Percentiles rank a stretch among this genome's conserved stretches.
Evolutionary conservation across 129 eudicot genomes (phyloP).

Genomic region (Daucus carota): DNA sequence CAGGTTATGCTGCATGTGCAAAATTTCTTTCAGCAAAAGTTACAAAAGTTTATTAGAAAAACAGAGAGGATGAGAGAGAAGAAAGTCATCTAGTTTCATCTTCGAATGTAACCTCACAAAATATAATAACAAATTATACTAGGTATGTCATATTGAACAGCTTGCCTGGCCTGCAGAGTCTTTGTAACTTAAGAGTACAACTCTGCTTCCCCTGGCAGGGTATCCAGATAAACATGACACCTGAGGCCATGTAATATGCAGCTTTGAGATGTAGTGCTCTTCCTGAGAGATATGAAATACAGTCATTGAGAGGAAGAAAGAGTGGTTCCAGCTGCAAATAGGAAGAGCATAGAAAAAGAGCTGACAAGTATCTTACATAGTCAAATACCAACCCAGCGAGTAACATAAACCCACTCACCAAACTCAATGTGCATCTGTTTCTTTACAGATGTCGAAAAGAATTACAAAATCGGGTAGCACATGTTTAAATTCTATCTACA

Average conservation of each 20-base stretch:
- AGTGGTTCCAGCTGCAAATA: not conserved
- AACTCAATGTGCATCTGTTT: not conserved
- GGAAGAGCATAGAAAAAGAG: not conserved
- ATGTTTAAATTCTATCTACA: not conserved
- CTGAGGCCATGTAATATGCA: constrained; percentile 84
- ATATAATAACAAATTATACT: not conserved
- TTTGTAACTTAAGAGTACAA: constrained; percentile 54
- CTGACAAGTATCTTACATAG: not conserved
- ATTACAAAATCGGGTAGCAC: not conserved
- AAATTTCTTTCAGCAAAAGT: not conserved
- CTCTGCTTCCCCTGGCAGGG: constrained; percentile 74
- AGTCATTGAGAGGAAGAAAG: not conserved
- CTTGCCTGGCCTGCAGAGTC: constrained; percentile 62
- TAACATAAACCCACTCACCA: not conserved
- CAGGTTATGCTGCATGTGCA: not conserved
- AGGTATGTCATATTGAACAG: constrained; percentile 5
- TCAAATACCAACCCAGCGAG: not conserved
- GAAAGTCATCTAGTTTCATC: too few relatives aligned
- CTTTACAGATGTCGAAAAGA: too few relatives aligned
- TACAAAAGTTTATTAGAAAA: too few relatives aligned
- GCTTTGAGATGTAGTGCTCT: constrained; percentile 66
- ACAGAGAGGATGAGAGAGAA: too few relatives aligned
- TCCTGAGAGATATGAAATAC: constrained; percentile 35
- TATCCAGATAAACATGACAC: constrained; percentile 63
- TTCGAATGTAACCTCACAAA: not conserved